Evolutionary conservation across 257 asterid species (phyloP).

Genomic region (Nicotiana paniculata): DNA sequence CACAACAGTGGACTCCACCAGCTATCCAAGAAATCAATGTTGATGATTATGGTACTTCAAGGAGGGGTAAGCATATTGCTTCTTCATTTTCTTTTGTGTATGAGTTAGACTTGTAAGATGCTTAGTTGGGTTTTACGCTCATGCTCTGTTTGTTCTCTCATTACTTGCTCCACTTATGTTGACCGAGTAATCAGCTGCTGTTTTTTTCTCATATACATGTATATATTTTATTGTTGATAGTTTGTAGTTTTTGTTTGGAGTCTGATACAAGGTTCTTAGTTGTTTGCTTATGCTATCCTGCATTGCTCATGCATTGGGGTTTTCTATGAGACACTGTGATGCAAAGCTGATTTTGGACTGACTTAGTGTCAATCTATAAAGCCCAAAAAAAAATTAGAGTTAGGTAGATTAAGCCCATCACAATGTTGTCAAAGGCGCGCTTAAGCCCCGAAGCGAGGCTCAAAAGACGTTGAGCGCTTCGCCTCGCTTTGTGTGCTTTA

Average conservation of each 20-base stretch:
- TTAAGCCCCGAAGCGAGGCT: too few relatives aligned
- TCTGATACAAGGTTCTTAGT: not conserved
- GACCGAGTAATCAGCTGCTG: not conserved
- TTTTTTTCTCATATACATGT: too few relatives aligned
- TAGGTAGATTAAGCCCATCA: not conserved
- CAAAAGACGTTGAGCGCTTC: too few relatives aligned
- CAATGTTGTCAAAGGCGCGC: too few relatives aligned
- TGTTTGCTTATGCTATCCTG: not conserved
- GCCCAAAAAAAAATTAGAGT: not conserved
- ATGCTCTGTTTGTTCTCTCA: too few relatives aligned
- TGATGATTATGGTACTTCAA: constrained; percentile 59
- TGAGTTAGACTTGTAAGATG: not conserved
- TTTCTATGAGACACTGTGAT: not conserved
- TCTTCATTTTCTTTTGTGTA: not conserved
- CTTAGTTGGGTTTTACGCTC: not conserved
- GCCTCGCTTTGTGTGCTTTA: too few relatives aligned
- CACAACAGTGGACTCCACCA: constrained; percentile 87
- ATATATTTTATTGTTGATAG: not conserved
- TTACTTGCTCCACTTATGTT: not conserved
- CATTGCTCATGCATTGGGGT: not conserved
- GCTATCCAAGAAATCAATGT: constrained; percentile 70
- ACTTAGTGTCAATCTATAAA: not conserved
- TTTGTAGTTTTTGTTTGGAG: not conserved
- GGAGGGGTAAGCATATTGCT: constrained; percentile 47
- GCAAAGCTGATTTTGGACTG: not conserved